These are phyloP conservation scores for Panaeolus papilionaceus DNA, from an alignment of 768 basidiomycete species.

Conservation along the genomic window DNA sequence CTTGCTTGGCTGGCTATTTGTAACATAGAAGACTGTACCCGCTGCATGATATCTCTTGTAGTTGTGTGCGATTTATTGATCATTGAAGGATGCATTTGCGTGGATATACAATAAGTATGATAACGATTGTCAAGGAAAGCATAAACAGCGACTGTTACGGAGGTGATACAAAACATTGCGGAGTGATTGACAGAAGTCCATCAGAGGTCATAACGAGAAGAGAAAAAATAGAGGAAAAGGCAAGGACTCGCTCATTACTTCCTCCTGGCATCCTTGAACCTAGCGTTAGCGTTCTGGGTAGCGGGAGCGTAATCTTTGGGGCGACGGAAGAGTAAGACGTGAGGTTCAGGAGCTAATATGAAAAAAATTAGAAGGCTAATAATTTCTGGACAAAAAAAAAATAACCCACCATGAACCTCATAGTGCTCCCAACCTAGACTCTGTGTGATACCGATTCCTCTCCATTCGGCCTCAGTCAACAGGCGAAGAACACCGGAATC, in stretches of 20 bases:
- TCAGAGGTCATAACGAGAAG: conserved; percentile 18
- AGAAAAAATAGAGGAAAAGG: conserved; percentile 10
- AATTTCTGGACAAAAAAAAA: conserved; percentile 13
- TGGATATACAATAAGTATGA: conserved; percentile 28
- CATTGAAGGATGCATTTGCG: conserved; percentile 19
- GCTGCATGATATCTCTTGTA: neutral
- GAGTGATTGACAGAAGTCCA: conserved; percentile 22
- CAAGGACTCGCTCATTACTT: conserved; percentile 39
- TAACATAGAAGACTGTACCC: conserved; percentile 9
- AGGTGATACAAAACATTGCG: conserved; percentile 27
- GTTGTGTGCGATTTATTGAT: conserved; percentile 1
- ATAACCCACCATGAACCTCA: conserved; percentile 86
- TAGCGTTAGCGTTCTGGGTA: conserved; percentile 47
- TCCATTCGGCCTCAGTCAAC: conserved; percentile 89
- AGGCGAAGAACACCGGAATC: conserved; percentile 80
- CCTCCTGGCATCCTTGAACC: conserved; percentile 44
- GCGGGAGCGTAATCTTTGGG: conserved; percentile 69
- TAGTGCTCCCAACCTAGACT: conserved; percentile 98
- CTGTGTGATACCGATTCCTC: conserved; percentile 95
- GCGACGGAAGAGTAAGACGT: conserved; percentile 93
- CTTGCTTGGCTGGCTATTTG: neutral
- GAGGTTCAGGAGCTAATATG: conserved; percentile 82
- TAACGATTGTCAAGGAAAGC: conserved; percentile 20
- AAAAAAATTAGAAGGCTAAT: neutral
- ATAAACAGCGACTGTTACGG: conserved; percentile 26